A percentile compares a stretch with the other conserved stretches of the same genome.
These are phyloP conservation scores for Saitozyma sp. DNA, from an alignment of 768 basidiomycete genomes.

Conservation along the genomic window DNA sequence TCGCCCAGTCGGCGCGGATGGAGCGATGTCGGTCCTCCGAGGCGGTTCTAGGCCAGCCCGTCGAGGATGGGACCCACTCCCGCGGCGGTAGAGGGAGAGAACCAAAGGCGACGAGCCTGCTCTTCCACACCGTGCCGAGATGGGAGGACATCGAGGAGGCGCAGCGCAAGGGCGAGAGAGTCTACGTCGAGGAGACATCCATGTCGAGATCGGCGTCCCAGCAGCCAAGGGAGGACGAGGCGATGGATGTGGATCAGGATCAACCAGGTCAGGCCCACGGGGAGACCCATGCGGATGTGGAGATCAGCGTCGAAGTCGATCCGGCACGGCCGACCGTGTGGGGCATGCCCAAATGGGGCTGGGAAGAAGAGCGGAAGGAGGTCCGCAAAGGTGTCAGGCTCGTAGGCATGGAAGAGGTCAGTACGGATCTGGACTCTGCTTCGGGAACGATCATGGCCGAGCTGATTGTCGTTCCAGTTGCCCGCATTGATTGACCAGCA, in stretches of 20 bases:
- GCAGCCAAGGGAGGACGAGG: constrained; percentile 3
- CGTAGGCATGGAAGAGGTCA: constrained; percentile 40
- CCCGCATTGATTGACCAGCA: constrained; percentile 40
- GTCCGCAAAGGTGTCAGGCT: constrained; percentile 42
- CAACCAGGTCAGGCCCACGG: constrained; percentile 7
- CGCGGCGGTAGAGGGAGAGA: constrained; percentile 30
- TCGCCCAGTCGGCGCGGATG: constrained; percentile 26
- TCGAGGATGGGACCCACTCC: background rate
- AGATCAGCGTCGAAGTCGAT: constrained; percentile 3
- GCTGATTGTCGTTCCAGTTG: constrained; percentile 20
- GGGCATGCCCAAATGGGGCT: constrained; percentile 48
- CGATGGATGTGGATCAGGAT: constrained; percentile 34
- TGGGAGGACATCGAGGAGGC: background rate
- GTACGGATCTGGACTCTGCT: constrained; percentile 1
- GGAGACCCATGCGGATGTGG: background rate
- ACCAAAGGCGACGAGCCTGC: constrained; percentile 30
- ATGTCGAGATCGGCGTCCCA: too few species aligned
- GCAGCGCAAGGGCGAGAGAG: too few species aligned
- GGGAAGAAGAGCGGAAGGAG: constrained; percentile 37
- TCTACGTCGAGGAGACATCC: too few species aligned
- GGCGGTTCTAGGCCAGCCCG: constrained; percentile 17
- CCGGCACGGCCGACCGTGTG: constrained; percentile 19
- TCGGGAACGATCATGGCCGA: background rate
- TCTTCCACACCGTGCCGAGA: constrained; percentile 23
- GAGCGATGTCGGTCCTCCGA: constrained; percentile 42